These are phyloP conservation scores for Fusarium sp. DNA, from an alignment of 2,329 filamentous ascomycete genomes.

Conservation along the genomic window DNA sequence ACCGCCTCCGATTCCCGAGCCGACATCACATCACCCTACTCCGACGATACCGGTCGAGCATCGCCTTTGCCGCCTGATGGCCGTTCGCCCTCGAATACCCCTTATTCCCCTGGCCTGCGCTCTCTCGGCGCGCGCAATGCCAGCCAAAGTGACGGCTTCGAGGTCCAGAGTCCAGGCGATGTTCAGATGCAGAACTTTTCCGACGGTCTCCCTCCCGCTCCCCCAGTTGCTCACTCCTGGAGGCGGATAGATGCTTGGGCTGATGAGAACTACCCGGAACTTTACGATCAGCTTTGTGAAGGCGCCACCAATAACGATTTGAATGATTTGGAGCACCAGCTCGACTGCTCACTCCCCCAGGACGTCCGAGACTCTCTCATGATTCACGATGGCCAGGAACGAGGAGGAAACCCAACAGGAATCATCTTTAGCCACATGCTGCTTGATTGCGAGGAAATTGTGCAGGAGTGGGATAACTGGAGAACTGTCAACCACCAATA, in stretches of 20 bases:
- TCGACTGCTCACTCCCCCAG: conserved; percentile 92
- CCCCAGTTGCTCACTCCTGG: conserved; percentile 91
- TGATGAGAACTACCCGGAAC: conserved; percentile 94
- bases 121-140: conserved; percentile 78
- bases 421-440: conserved; percentile 96
- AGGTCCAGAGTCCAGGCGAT: conserved; percentile 80
- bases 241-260: conserved; percentile 93
- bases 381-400: conserved; percentile 96
- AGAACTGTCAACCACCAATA: conserved; percentile 92
- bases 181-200: conserved; percentile 97
- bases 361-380: conserved; percentile 93
- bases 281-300: conserved; percentile 93
- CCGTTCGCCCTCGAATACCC: conserved; percentile 70
- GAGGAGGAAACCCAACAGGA: conserved; percentile 89
- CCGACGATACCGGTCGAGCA: conserved; percentile 73
- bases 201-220: conserved; percentile 89
- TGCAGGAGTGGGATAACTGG: conserved; percentile 98
- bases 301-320: conserved; percentile 93
- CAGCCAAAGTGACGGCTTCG: conserved; percentile 73
- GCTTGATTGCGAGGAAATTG: conserved; percentile 96
- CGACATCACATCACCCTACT: conserved; percentile 84
- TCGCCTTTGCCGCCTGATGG: conserved; percentile 57
- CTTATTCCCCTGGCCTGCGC: conserved; percentile 91
- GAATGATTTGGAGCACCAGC: conserved; percentile 95
- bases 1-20: conserved; percentile 90